Evolutionary conservation across 148 eudicot species (phyloP), one percentile per base, ranked within the genome.

Genomic region (Polygonum maritimum): DNA sequence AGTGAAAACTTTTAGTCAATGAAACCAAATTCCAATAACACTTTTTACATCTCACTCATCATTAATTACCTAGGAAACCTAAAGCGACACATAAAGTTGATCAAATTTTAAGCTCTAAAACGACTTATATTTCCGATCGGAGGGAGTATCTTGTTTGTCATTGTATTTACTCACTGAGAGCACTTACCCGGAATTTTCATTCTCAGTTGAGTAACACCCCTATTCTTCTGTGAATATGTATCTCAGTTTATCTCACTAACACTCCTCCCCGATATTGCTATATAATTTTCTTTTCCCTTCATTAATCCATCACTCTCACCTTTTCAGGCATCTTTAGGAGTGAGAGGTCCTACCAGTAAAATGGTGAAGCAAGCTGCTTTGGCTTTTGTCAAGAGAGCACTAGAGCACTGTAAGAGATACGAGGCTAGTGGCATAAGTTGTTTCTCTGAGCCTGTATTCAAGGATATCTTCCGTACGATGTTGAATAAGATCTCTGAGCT

Each of bases 361-460:
- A 76, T 83, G 77, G 86, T 88, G 75, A 88, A 87, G 80, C 89
- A 90, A 81, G 83, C 87, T 73, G 86, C 90, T 69, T 80, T 90
- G 52, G 89, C 86, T 82, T 86, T 85, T 78, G 85, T 86, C 21
- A 83, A 76, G 48, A 80, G 83, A 67, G 79, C 89, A 44, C 78
- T 90, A 74, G 86, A 85, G 16, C 80, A 78, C 8, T 88, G 81
- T 74, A 81, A 74, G 10, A 80, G 77, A 72, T 90, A 85, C 69
- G 82, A 88, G 78, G 80, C 71, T 49, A 85, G 88, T 16, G 89
- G 94, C 76, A 84, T 76, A 48, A 84, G 91, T 81, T 90, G 91
- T 81, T 90, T 90, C 73, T 76, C 73, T 55, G 89, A 85, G 73
- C 83, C 89, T 44, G 70, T 74, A 70, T 86, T 81, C 49, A 86